Evolutionary conservation across 2,329 filamentous ascomycete species (phyloP).

Genomic region (Phoma sp.): DNA sequence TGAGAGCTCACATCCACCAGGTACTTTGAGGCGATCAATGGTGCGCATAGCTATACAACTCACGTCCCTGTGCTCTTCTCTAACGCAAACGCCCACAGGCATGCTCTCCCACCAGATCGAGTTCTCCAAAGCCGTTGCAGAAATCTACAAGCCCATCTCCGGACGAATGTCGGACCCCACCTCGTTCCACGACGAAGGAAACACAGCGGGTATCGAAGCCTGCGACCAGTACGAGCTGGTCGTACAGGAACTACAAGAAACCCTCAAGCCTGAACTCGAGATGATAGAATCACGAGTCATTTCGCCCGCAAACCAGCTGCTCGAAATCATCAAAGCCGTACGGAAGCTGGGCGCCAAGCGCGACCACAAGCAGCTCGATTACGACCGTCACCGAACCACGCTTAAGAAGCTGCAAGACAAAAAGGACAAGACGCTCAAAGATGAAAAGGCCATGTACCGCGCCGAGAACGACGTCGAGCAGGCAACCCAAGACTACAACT

Average conservation of each 20-base stretch:
- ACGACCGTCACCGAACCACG: conserved; percentile 80
- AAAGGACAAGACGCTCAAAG: conserved; percentile 94
- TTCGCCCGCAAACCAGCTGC: conserved; percentile 87
- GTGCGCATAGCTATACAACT: conserved; percentile 47
- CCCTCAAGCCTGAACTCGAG: conserved; percentile 87
- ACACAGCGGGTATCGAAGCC: conserved; percentile 88
- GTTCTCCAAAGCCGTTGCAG: conserved; percentile 93
- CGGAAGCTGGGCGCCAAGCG: conserved; percentile 87
- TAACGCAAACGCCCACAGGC: conserved; percentile 54
- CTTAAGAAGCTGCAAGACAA: conserved; percentile 97
- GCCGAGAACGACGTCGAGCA: conserved; percentile 90
- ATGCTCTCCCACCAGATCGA: conserved; percentile 98
- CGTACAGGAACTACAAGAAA: conserved; percentile 87
- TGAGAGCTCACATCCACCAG: conserved; percentile 41
- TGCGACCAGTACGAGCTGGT: conserved; percentile 96
- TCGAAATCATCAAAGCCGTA: conserved; percentile 94
- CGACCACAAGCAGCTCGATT: conserved; percentile 97
- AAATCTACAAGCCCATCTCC: conserved; percentile 98
- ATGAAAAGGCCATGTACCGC: conserved; percentile 97
- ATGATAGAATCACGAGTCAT: conserved; percentile 96
- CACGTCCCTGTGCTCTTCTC: not conserved
- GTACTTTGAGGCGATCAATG: conserved; percentile 97
- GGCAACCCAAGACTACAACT: conserved; percentile 94
- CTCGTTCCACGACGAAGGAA: conserved; percentile 80
- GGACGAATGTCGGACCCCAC: conserved; percentile 93